phyloP scores from a whole-genome alignment of 2,329 filamentous ascomycete genomes.

The Decorospora gaudefroyi region DNA sequence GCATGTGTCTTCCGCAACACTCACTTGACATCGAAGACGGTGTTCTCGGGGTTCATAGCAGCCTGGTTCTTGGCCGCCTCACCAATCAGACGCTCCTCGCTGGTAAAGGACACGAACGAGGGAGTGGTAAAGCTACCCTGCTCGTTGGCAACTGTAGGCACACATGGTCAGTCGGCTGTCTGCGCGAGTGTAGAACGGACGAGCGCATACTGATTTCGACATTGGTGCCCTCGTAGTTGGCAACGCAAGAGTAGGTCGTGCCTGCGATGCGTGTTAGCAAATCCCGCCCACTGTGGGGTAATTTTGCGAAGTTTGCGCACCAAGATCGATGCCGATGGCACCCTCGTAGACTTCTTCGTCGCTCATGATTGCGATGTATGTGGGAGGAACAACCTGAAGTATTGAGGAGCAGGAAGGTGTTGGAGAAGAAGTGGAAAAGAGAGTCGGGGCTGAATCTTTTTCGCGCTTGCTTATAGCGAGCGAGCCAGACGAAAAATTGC shows the following conservation, averaged over 20 bases:
- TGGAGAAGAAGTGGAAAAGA: constrained; percentile 40
- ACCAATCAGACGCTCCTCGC: constrained; percentile 98
- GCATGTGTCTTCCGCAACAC: constrained; percentile 43
- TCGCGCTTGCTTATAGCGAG: constrained; percentile 21
- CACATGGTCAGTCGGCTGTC: constrained; percentile 26
- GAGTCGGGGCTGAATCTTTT: constrained; percentile 18
- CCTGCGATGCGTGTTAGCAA: constrained; percentile 60
- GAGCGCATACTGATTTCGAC: constrained; percentile 86
- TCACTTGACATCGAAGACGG: constrained; percentile 98
- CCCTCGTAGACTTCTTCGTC: constrained; percentile 99
- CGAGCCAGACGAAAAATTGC: constrained; percentile 20
- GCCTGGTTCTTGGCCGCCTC: constrained; percentile 99
- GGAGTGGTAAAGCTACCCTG: constrained; percentile 99
- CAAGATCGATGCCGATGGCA: constrained; percentile 99
- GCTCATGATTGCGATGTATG: constrained; percentile 69
- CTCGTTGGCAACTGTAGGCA: constrained; percentile 83
- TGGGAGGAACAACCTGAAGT: constrained; percentile 38
- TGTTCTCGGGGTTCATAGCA: constrained; percentile 98
- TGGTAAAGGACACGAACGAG: constrained; percentile 98
- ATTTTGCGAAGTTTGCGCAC: constrained; percentile 56
- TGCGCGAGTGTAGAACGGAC: constrained; percentile 7
- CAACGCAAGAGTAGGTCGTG: constrained; percentile 99
- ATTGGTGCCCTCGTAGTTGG: constrained; percentile 98
- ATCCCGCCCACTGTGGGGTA: constrained; percentile 38
- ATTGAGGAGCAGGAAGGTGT: constrained; percentile 36